Evolutionary conservation across 176 grass and related monocot genomes (phyloP).

Genomic region (Guadua angustifolia): DNA sequence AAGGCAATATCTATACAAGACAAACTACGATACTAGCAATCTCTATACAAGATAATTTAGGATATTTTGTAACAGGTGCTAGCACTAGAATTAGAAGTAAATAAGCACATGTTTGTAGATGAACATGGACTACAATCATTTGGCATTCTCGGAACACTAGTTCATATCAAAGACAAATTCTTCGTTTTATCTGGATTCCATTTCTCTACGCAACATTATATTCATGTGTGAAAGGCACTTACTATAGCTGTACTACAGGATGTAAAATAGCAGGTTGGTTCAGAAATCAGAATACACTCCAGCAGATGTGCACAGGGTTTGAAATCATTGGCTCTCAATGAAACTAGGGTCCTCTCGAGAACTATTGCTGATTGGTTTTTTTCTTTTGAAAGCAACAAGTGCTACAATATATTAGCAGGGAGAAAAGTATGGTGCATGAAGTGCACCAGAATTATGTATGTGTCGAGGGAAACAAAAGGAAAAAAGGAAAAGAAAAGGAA

Average conservation of each 20-base stretch:
- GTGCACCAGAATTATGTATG: too few relatives aligned
- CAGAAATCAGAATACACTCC: constrained; percentile 64
- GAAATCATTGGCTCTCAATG: constrained; percentile 83
- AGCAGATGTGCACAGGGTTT: constrained; percentile 85
- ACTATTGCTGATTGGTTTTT: constrained; percentile 71
- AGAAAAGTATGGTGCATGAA: too few relatives aligned
- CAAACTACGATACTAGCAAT: too few relatives aligned
- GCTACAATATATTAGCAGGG: too few relatives aligned
- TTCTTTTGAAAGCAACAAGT: too few relatives aligned
- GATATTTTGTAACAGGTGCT: not conserved
- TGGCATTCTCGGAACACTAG: not conserved
- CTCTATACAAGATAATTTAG: too few relatives aligned
- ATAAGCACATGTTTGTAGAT: constrained; percentile 10
- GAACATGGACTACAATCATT: not conserved
- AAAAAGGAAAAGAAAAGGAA: too few relatives aligned
- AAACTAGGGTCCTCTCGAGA: constrained; percentile 82
- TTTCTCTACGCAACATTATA: constrained; percentile 6
- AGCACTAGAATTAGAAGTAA: constrained; percentile 3
- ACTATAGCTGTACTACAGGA: constrained; percentile 54
- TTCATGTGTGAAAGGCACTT: constrained; percentile 11
- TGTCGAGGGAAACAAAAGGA: too few relatives aligned
- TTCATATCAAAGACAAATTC: constrained; percentile 5
- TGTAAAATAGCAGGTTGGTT: constrained; percentile 78
- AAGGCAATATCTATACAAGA: too few relatives aligned
- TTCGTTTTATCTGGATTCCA: constrained; percentile 9